phyloP scores from a whole-genome alignment of 2,329 filamentous ascomycete genomes.

The Exophiala viscosa region DNA sequence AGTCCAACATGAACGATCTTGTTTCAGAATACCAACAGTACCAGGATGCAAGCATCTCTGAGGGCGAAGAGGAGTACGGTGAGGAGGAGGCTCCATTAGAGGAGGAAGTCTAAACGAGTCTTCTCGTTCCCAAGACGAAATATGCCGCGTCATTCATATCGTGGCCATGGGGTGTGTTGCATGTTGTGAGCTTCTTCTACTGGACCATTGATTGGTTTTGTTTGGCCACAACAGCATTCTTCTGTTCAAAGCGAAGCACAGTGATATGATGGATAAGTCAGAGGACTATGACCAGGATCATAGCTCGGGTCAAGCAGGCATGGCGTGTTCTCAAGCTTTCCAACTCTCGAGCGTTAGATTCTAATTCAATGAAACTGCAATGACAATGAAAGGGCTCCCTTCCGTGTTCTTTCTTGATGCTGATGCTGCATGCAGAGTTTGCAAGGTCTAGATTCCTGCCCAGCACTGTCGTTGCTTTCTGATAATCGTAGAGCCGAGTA shows the following conservation, averaged over 20 bases:
- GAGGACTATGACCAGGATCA: slow-evolving; percentile 1
- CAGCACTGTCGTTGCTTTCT: too few relatives aligned
- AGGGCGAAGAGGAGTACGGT: slow-evolving; percentile 87
- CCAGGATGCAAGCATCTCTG: slow-evolving; percentile 96
- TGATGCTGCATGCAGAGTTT: not conserved
- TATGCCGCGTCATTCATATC: slow-evolving; percentile 1
- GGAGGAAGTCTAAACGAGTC: slow-evolving; percentile 23
- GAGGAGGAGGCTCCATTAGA: slow-evolving; percentile 26
- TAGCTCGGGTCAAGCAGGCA: slow-evolving; percentile 46
- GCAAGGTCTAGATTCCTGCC: too few relatives aligned
- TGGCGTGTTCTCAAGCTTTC: slow-evolving; percentile 97
- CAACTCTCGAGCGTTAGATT: slow-evolving; percentile 72
- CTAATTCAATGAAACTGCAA: slow-evolving; percentile 1
- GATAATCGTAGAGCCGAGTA: too few relatives aligned
- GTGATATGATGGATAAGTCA: not conserved
- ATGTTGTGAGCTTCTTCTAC: slow-evolving; percentile 3
- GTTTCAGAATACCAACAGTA: slow-evolving; percentile 99
- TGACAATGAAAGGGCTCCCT: not conserved
- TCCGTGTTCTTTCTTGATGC: not conserved
- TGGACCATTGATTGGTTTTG: slow-evolving; percentile 22
- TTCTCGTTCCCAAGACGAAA: not conserved
- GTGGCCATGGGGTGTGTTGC: slow-evolving; percentile 4
- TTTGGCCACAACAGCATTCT: slow-evolving; percentile 10
- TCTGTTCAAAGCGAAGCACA: slow-evolving; percentile 8
- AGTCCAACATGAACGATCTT: slow-evolving; percentile 99